Evolutionary conservation across 164 flowering plant genomes (phyloP).

Genomic region (Cinnamomum micranthum): DNA sequence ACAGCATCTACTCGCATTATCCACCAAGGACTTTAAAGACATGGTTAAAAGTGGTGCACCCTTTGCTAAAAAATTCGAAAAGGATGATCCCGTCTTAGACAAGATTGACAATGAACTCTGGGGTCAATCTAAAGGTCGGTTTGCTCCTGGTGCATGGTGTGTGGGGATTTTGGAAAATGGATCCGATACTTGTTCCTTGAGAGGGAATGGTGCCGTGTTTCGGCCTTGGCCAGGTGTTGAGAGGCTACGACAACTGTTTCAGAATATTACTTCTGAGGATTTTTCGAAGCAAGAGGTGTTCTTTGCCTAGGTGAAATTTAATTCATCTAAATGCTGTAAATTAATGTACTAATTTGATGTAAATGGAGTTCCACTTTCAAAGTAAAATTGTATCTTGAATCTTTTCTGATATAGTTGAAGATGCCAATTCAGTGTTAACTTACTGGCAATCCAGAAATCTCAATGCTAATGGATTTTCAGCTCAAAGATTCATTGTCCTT

Average conservation of each 20-base stretch:
- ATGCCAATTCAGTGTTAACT: neutral
- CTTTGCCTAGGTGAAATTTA: slow-evolving; percentile 15
- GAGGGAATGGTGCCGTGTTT: slow-evolving; percentile 64
- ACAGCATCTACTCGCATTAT: too few species aligned
- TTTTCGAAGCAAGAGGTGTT: slow-evolving; percentile 45
- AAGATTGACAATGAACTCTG: slow-evolving; percentile 80
- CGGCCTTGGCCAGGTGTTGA: slow-evolving; percentile 74
- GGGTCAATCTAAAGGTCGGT: slow-evolving; percentile 45
- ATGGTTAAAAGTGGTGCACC: slow-evolving; percentile 91
- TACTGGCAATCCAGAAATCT: neutral
- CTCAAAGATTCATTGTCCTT: too few species aligned
- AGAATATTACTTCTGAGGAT: slow-evolving; percentile 48
- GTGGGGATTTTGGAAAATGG: slow-evolving; percentile 54
- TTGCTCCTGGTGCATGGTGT: slow-evolving; percentile 90
- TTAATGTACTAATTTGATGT: slow-evolving; percentile 1
- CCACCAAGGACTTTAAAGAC: slow-evolving; percentile 50
- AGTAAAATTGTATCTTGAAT: neutral
- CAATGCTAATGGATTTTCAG: neutral
- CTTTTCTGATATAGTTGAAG: neutral
- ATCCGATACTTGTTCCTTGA: slow-evolving; percentile 62
- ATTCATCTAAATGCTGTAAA: neutral
- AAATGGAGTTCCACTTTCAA: neutral
- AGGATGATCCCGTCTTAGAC: slow-evolving; percentile 78
- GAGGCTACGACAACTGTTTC: slow-evolving; percentile 52
- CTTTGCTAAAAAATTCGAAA: slow-evolving; percentile 85